Base-by-base conservation (phyloP, 768 basidiomycete species). In the Mycena rosella region DNA sequence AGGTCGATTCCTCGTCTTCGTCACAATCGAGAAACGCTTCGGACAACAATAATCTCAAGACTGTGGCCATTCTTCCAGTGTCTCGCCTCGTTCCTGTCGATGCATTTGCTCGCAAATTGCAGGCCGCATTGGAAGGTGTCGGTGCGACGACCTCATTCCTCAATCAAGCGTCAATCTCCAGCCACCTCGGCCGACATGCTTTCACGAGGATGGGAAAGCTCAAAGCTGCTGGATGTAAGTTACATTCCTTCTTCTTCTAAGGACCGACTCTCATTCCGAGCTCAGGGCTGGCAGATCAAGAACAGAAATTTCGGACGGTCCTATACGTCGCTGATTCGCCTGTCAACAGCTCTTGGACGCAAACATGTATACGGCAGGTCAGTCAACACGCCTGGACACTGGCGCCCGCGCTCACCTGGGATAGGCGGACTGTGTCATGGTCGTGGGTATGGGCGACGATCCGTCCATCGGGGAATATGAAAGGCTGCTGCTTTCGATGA, bases 191-290 rank as follows among this genome's bases (percentile, higher is more conserved):
- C 17, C 88, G 93, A 42, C 96, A 99, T 80, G 95, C 96, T 0
- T 99, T 99, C 79, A 95, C 94, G 38, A 83, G 93, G 55, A 98
- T 99, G 90, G 98, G 98, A 2, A 98, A 98, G 79, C 87, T 99
- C 45, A 99, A 99, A 83, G 93, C 94, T 36, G 89, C 92, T 0
- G 88, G 51, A 29, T 55, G 64, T 45, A 68, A 9, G 51, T 60
- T 22, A 5, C n/a, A 38, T n/a, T 38, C 4, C 38, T 10, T 27
- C 10, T 42, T 10, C 29, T 47, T 17, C 62, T 22, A 59, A 29
- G 29, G 57, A 54, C 1, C 18, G 49, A 47, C 44, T 49, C 49
- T 53, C 20, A 63, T 42, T 8, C 49, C 62, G 52, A 60, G 17
- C 44, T 8, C 3, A 24, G 65, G 98, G 98, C 83, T 99, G 9